Base-by-base conservation (phyloP, 2,329 filamentous ascomycete genomes). In the Aspergillus ochraceoroseus region DNA sequence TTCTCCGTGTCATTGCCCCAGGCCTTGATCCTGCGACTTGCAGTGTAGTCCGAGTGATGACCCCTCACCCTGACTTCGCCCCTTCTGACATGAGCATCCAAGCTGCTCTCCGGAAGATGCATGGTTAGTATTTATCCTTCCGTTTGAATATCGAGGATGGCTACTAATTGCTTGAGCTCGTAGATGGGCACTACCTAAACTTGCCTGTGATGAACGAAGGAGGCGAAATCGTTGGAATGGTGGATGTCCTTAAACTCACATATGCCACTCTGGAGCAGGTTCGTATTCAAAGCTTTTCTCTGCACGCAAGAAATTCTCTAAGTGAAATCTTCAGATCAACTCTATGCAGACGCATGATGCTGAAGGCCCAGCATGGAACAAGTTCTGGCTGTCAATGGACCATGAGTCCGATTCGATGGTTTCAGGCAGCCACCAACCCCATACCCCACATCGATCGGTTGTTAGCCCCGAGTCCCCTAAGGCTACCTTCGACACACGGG, bases 41-140 rank as follows among this genome's bases (percentile, higher is more conserved):
- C 76, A 96, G 90, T 63, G 92, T 98, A 47, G 90, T 98, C 51
- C 83, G 92, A 56, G 92, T 98, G 53, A 98, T 98, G 92, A 98
- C 92, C 22, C 92, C 92, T 51, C 92, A 98, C 63, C 92, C 92
- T 5, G 92, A 98, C 66, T 98, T 98, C 76, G 92, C 92, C 41
- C 89, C 92, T 19, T 87, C 94, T 72, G 90, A 96, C 66, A 96
- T 98, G 92, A 96, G 83, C 66, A 96, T 98, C 61, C 92, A 98
- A 70, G 87, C 90, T 54, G 92, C 92, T 58, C 79, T 98, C 39
- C 83, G 92, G 57, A 98, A 98, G 76, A 98, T 98, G 92, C 92
- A 98, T 64, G 89, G 87, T 92, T 70, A 69, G 85, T 70, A 32
- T 38, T 26, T 20, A 34, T 13, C 17, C 6, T 20, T 2, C 7